phyloP scores from a whole-genome alignment of 345 rosid genomes.

The Syzygium aromaticum region DNA sequence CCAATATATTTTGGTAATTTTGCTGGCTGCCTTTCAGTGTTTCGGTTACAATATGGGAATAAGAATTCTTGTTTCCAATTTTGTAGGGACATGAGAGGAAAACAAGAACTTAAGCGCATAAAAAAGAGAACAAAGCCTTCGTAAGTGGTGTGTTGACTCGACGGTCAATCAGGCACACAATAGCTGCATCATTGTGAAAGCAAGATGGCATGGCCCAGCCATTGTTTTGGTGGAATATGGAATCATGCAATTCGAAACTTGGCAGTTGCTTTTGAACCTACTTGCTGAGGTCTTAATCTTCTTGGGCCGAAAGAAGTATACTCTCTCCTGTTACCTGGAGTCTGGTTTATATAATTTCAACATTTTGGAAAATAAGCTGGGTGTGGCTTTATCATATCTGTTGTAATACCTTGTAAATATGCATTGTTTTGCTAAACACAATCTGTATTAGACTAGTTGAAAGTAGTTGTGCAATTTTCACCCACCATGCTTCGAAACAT shows the following conservation, averaged over 20 bases:
- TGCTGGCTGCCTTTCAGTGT: neutral
- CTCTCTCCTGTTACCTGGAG: neutral
- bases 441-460: neutral
- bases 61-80: slow-evolving; percentile 1
- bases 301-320: neutral
- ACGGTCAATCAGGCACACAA: neutral
- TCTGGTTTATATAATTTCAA: neutral
- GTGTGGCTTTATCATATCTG: neutral
- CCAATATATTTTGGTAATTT: neutral
- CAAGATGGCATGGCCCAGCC: neutral
- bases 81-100: slow-evolving; percentile 59
- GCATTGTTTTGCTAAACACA: neutral
- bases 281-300: neutral
- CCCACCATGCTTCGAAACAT: neutral
- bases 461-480: neutral
- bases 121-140: slow-evolving; percentile 49
- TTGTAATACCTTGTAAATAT: neutral
- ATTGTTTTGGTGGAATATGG: neutral
- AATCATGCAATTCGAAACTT: neutral
- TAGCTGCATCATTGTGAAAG: neutral
- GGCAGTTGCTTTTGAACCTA: neutral
- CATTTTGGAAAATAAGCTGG: neutral
- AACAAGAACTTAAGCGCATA: slow-evolving; percentile 76
- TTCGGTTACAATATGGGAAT: slow-evolving; percentile 4
- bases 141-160: slow-evolving; percentile 5